A percentile compares a stretch with the other conserved stretches of the same genome.
Conservation (phyloP, 2,329 filamentous ascomycete species). For the Triangularia verruculosa region DNA sequence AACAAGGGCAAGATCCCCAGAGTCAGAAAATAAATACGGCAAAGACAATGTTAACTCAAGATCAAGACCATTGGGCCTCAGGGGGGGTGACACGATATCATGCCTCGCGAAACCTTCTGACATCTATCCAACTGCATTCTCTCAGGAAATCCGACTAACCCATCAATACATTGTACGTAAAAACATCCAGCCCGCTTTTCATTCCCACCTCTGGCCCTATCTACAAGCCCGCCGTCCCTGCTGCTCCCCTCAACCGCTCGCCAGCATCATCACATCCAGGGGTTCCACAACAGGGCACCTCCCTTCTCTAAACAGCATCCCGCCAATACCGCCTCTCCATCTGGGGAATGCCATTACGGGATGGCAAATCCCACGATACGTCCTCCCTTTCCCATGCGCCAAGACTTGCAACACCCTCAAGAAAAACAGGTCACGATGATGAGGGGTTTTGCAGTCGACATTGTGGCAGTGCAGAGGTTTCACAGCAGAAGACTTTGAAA, state of each 20-base stretch:
- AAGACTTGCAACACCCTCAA: neutral
- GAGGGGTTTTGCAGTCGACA: neutral
- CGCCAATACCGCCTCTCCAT: neutral
- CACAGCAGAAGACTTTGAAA: neutral
- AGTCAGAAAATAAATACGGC: too few relatives aligned
- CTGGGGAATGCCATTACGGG: neutral
- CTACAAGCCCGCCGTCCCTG: neutral
- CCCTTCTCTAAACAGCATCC: neutral
- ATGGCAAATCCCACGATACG: neutral
- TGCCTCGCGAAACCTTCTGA: neutral
- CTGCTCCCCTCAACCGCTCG: neutral
- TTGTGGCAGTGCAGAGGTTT: neutral
- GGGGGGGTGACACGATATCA: neutral
- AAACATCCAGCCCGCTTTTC: too few relatives aligned
- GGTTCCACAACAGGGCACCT: neutral
- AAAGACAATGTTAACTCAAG: neutral
- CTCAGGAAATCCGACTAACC: too few relatives aligned
- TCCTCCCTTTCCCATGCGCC: neutral
- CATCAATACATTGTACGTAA: neutral
- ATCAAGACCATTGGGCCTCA: neutral
- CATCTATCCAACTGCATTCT: too few relatives aligned
- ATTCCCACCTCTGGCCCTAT: neutral
- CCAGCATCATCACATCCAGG: neutral
- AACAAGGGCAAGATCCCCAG: too few relatives aligned
- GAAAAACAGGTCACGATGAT: neutral